A percentile compares a stretch with the other conserved stretches of the same genome.
These are phyloP conservation scores for Quercus parvula DNA, from an alignment of 306 rosid species.

Conservation along the genomic window DNA sequence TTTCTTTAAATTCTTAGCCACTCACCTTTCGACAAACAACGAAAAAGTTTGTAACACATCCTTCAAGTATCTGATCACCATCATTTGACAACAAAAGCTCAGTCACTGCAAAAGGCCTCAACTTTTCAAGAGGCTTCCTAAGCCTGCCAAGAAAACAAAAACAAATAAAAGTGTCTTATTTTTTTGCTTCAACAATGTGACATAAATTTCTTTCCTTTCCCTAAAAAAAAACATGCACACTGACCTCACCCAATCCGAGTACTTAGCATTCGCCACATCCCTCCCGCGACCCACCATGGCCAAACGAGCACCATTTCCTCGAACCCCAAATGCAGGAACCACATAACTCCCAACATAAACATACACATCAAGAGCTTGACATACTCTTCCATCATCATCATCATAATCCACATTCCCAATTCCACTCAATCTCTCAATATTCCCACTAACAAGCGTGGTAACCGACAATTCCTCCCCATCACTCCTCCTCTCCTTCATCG, in stretches of 20 bases:
- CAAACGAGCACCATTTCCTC: conserved; percentile 55
- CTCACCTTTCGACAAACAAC: conserved; percentile 75
- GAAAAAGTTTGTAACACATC: conserved; percentile 76
- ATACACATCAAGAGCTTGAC: conserved; percentile 42
- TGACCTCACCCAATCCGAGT: conserved; percentile 89
- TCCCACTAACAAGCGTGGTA: conserved; percentile 64
- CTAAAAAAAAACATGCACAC: conserved; percentile 15
- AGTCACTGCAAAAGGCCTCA: conserved; percentile 78
- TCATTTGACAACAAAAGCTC: conserved; percentile 80
- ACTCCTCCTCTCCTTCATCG: conserved; percentile 45
- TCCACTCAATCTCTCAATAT: conserved; percentile 45
- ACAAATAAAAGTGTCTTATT: neutral
- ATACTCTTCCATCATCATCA: conserved; percentile 23
- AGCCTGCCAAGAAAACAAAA: conserved; percentile 39
- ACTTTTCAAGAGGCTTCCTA: conserved; percentile 73
- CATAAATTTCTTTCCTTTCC: neutral
- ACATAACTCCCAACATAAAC: conserved; percentile 46
- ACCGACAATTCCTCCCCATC: conserved; percentile 58
- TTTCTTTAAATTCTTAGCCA: neutral
- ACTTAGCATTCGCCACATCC: conserved; percentile 72
- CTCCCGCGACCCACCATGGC: conserved; percentile 76
- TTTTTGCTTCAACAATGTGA: neutral
- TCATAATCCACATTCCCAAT: conserved; percentile 3
- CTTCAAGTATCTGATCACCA: conserved; percentile 83
- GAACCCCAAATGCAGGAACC: conserved; percentile 51